Percentiles rank a stretch among this genome's conserved stretches.
These are phyloP conservation scores for Gossypium gossypioides DNA, from an alignment of 441 rosid species.

Conservation along the genomic window DNA sequence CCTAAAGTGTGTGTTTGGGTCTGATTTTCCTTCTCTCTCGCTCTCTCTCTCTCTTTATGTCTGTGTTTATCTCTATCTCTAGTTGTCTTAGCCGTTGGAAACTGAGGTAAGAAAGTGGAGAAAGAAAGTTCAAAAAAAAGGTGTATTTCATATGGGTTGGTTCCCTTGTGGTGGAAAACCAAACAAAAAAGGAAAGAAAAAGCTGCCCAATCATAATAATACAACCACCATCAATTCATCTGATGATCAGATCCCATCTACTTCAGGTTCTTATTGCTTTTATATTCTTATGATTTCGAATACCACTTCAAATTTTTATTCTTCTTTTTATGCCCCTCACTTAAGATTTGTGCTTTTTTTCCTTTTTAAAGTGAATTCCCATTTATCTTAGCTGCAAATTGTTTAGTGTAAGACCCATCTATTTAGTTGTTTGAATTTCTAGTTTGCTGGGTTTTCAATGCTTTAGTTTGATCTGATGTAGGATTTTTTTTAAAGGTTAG, in stretches of 20 bases:
- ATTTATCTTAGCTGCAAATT: background rate
- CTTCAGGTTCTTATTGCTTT: conserved; percentile 27
- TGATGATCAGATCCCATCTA: conserved; percentile 47
- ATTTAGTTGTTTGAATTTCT: conserved; percentile 6
- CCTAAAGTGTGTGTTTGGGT: conserved; percentile 9
- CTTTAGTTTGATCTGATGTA: conserved; percentile 21
- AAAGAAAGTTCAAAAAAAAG: background rate
- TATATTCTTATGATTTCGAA: background rate
- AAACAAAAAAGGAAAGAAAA: conserved; percentile 28
- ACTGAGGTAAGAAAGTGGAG: background rate
- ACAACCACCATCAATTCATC: conserved; percentile 6
- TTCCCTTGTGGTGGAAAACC: conserved; percentile 44
- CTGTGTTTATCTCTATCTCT: background rate
- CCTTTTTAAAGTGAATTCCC: background rate
- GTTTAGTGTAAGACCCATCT: background rate
- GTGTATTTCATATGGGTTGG: conserved; percentile 36
- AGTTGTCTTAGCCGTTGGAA: background rate
- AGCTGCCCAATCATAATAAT: conserved; percentile 6
- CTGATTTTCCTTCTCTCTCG: background rate
- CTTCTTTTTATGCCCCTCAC: background rate
- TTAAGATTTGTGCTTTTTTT: background rate
- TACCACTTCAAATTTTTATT: background rate
- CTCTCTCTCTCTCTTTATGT: background rate
- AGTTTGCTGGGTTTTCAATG: conserved; percentile 9
- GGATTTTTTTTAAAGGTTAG: background rate